Base-by-base conservation (phyloP, 805 yeast species). In the Candida chauliodis region DNA sequence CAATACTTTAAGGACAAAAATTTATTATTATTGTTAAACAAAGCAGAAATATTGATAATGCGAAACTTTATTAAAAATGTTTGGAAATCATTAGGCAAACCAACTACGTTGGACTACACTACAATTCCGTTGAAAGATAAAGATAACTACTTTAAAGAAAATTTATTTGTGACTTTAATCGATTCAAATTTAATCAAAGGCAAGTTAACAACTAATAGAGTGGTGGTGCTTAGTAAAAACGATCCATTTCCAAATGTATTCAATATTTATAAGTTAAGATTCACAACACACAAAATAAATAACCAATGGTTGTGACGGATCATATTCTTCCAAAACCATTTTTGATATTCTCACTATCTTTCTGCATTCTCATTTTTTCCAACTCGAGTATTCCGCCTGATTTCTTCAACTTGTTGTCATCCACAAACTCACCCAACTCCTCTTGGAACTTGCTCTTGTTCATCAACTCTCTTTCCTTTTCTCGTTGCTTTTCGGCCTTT, bases 361-460 rank as follows among this genome's bases (percentile, higher is more conserved):
- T 81, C 44, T 72, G 63, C 48, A 68, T 71, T 42, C 96, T 69
- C 34, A 70, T 48, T 43, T 86, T 69, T 49, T 91, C 98, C 15
- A 86, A 66, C 50, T 88, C 97, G 44, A 85, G 95, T 15, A 89
- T 75, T 1, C 98, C 97, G 5, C 97, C 97, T 14, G 89, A 76
- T 46, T 78, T 83, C 53, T 85, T 86, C 41, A 91, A 68, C 53
- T 74, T 84, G 20, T 77, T 73, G 30, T 81, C 91, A 5, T 73
- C 90, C 6, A 91, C 96, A 68, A 88, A 91, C 15, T 77, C 83
- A 2, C 81, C 93, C 5, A 91, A 64, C 54, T 91, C 98, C 42
- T 84, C 89, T 55, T 84, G 86, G 52, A 91, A 91, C 38, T 81
- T 82, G 45, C 78, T 82, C 17, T 64, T 55, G 31, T 66, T 61